These are phyloP conservation scores for Perkinsus chesapeaki DNA, from an alignment of 169 alveolate species.

Conservation along the genomic window DNA sequence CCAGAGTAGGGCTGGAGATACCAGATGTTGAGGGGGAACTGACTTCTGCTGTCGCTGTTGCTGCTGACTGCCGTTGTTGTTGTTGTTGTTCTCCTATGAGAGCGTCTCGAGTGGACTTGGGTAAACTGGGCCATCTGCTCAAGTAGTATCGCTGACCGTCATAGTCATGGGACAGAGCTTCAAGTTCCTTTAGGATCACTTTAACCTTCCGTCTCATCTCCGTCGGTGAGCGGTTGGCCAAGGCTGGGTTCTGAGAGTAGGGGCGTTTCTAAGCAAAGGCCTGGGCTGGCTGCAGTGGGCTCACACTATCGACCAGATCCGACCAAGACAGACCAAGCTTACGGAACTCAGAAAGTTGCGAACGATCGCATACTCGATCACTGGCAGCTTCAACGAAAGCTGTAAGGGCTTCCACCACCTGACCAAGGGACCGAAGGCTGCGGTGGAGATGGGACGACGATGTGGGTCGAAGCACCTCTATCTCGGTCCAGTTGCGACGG, in stretches of 20 bases:
- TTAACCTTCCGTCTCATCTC: not conserved
- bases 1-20: not conserved
- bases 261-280: too few species aligned
- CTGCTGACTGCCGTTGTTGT: too few species aligned
- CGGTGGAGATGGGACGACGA: not conserved
- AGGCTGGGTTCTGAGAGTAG: not conserved
- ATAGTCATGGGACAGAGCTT: not conserved
- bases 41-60: too few species aligned
- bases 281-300: too few species aligned
- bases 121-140: not conserved
- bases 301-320: not conserved
- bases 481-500: not conserved
- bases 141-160: not conserved
- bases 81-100: not conserved
- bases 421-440: not conserved
- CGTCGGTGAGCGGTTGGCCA: not conserved
- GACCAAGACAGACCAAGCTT: not conserved
- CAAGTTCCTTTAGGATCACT: not conserved
- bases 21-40: not conserved
- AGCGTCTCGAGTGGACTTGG: not conserved
- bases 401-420: not conserved
- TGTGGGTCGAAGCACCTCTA: not conserved
- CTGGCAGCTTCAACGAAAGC: not conserved
- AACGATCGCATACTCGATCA: not conserved
- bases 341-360: not conserved